Conservation (phyloP, 2,329 filamentous ascomycete species). For the Corinectria fuckeliana region DNA sequence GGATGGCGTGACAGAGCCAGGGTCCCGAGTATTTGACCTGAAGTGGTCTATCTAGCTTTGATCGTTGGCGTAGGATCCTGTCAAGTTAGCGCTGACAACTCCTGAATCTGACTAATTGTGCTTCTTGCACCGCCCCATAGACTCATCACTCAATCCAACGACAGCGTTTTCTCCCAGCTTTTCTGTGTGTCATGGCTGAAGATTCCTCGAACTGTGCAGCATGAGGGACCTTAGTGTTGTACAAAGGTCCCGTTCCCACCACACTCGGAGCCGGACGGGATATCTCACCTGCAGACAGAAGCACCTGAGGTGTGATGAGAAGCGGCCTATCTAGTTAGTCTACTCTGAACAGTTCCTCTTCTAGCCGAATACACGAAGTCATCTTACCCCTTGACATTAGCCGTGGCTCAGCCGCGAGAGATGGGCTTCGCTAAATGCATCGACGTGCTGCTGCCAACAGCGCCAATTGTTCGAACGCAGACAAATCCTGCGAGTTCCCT, state of each 20-base stretch:
- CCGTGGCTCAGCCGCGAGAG: neutral
- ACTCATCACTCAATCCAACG: neutral
- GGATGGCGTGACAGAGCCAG: neutral
- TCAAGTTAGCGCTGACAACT: neutral
- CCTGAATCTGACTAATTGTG: neutral
- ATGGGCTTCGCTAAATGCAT: constrained; percentile 1
- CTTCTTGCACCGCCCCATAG: neutral
- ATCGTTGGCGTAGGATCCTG: neutral
- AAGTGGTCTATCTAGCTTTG: constrained; percentile 7
- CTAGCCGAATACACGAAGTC: constrained; percentile 11
- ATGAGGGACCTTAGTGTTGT: neutral
- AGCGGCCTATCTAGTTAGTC: constrained; percentile 28
- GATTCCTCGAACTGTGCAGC: neutral
- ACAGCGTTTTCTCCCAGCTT: neutral
- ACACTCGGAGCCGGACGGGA: constrained; percentile 30
- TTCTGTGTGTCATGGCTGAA: neutral
- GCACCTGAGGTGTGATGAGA: constrained; percentile 29
- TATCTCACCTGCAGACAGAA: constrained; percentile 32
- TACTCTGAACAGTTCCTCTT: neutral
- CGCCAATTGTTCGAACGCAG: constrained; percentile 13
- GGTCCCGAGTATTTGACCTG: constrained; percentile 22
- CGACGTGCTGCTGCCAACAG: constrained; percentile 14
- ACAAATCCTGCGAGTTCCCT: constrained; percentile 23
- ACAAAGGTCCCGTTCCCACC: constrained; percentile 7
- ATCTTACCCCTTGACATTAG: neutral